These are phyloP conservation scores for Penicillium sp. DNA, from an alignment of 2,329 filamentous ascomycete species.

Conservation along the genomic window DNA sequence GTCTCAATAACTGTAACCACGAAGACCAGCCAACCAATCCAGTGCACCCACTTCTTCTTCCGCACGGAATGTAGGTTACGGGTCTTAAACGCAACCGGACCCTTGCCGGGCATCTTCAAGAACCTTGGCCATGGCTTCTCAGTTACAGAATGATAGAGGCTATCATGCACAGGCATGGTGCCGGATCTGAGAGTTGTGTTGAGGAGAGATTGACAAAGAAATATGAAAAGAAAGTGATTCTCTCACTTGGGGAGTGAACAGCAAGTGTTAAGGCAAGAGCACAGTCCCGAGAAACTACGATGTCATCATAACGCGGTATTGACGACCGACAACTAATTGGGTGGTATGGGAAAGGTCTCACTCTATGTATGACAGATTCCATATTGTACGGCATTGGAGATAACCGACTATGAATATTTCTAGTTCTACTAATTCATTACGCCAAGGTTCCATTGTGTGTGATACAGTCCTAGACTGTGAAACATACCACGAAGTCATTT, in stretches of 20 bases:
- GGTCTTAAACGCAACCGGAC: constrained; percentile 2
- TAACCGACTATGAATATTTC: background rate
- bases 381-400: background rate
- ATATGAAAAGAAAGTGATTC: background rate
- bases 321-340: constrained; percentile 4
- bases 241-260: background rate
- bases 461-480: background rate
- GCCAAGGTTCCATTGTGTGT: background rate
- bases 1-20: constrained; percentile 10
- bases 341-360: background rate
- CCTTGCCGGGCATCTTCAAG: constrained; percentile 2
- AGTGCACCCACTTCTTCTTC: constrained; percentile 11
- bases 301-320: constrained; percentile 22
- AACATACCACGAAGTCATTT: background rate
- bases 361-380: background rate
- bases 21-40: constrained; percentile 10
- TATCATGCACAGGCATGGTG: background rate
- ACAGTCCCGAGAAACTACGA: background rate
- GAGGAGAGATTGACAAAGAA: background rate
- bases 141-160: background rate
- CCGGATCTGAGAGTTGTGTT: background rate
- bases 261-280: background rate
- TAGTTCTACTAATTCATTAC: background rate
- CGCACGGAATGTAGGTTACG: constrained; percentile 1
- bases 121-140: constrained; percentile 2